Conservation (phyloP, 352 stramenopile genomes). For the Phytophthora sojae region DNA sequence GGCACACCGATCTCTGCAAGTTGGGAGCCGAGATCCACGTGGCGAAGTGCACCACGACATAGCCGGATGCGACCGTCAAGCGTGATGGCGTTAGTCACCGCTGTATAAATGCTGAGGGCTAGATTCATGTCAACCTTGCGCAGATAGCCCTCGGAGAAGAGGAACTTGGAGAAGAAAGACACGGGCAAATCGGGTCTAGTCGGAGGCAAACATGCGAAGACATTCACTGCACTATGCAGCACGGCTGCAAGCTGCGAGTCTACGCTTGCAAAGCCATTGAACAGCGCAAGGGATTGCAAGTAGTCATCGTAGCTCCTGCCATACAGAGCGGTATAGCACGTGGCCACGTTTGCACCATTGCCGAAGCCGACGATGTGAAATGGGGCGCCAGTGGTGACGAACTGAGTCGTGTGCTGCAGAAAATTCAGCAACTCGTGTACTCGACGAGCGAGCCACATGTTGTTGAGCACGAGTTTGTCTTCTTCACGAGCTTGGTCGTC, state of each 20-base stretch:
- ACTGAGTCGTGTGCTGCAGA: constrained; percentile 72
- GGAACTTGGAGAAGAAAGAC: constrained; percentile 90
- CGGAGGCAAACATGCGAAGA: constrained; percentile 86
- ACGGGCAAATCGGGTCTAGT: constrained; percentile 86
- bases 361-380: constrained; percentile 93
- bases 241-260: constrained; percentile 82
- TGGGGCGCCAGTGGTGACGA: constrained; percentile 69
- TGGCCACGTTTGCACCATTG: constrained; percentile 88
- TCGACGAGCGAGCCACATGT: constrained; percentile 81
- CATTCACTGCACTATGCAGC: constrained; percentile 82
- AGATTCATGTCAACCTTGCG: constrained; percentile 85
- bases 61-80: constrained; percentile 88
- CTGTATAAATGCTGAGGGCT: constrained; percentile 93
- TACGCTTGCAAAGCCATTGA: constrained; percentile 88
- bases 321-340: constrained; percentile 69
- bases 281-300: constrained; percentile 78
- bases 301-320: constrained; percentile 52
- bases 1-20: constrained; percentile 70
- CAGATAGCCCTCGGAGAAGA: constrained; percentile 94
- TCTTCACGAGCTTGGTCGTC: constrained; percentile 33
- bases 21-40: constrained; percentile 70
- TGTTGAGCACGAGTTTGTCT: constrained; percentile 76
- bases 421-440: constrained; percentile 90
- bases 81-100: constrained; percentile 92
- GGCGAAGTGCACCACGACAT: constrained; percentile 79